A percentile compares a stretch with the other conserved stretches of the same genome.
Conservation (phyloP, 75 land plant genomes). For the Picea sitchensis region DNA sequence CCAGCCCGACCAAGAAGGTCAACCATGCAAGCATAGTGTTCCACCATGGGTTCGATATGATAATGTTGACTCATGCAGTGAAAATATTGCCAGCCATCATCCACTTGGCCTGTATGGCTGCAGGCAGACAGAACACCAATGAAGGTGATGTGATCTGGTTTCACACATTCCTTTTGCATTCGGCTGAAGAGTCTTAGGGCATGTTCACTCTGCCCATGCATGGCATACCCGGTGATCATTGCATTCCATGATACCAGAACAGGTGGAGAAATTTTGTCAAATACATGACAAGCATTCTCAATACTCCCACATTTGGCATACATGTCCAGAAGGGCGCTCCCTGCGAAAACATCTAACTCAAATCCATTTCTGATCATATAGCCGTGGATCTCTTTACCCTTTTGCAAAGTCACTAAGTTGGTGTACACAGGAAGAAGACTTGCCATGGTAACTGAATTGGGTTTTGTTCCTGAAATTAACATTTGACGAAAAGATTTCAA, state of each 20-base stretch:
- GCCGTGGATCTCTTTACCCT: conserved; percentile 52
- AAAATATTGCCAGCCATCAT: neutral
- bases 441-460: conserved; percentile 55
- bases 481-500: conserved; percentile 32
- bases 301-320: conserved; percentile 53
- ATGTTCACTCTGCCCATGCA: neutral
- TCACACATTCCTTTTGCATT: neutral
- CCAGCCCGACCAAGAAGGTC: neutral
- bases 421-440: conserved; percentile 46
- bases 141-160: neutral
- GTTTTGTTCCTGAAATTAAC: conserved; percentile 23
- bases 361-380: conserved; percentile 44
- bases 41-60: neutral
- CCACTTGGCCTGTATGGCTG: neutral
- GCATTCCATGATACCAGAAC: conserved; percentile 47
- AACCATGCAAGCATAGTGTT: neutral
- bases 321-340: conserved; percentile 61
- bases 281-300: conserved; percentile 38
- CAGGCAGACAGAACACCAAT: neutral
- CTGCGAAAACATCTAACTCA: conserved; percentile 36
- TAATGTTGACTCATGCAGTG: neutral
- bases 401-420: conserved; percentile 14
- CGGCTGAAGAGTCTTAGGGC: conserved; percentile 2
- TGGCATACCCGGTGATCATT: conserved; percentile 57
- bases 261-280: neutral